Conservation (phyloP, 108 stramenopile genomes). For the Nitzschia sp. region DNA sequence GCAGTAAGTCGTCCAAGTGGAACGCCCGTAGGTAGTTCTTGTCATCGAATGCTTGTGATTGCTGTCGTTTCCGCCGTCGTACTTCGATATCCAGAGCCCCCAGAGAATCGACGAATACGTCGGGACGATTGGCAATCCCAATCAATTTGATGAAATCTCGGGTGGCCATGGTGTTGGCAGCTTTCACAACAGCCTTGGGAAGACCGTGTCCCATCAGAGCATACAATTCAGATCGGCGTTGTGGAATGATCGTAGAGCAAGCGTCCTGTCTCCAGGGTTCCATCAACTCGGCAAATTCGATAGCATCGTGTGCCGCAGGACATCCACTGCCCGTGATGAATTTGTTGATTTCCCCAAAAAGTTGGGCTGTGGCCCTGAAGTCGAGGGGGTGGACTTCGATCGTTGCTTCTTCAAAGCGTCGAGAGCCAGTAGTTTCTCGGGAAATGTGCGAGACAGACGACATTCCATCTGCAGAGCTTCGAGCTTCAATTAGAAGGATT, state of each 20-base stretch:
- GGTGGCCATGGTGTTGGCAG: conserved; percentile 8
- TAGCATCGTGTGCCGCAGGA: conserved; percentile 22
- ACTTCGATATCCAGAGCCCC: conserved; percentile 18
- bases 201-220: conserved; percentile 28
- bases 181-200: conserved; percentile 11
- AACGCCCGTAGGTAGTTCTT: conserved; percentile 30
- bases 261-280: too few species aligned
- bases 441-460: conserved; percentile 7
- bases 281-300: conserved; percentile 33
- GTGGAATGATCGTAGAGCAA: conserved; percentile 15
- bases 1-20: conserved; percentile 23
- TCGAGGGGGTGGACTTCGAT: conserved; percentile 28
- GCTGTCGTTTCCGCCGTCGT: not conserved
- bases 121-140: conserved; percentile 24
- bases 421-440: not conserved
- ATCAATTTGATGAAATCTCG: conserved; percentile 27
- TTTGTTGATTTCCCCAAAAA: conserved; percentile 23
- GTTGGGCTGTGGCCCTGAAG: conserved; percentile 21
- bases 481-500: conserved; percentile 3
- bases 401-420: not conserved
- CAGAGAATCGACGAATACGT: conserved; percentile 25
- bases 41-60: conserved; percentile 9
- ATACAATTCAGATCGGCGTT: conserved; percentile 26
- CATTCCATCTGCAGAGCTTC: not conserved
- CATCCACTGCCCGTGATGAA: conserved; percentile 24